Evolutionary conservation across 768 basidiomycete species (phyloP).

Genomic region (Lactarius hengduanensis): DNA sequence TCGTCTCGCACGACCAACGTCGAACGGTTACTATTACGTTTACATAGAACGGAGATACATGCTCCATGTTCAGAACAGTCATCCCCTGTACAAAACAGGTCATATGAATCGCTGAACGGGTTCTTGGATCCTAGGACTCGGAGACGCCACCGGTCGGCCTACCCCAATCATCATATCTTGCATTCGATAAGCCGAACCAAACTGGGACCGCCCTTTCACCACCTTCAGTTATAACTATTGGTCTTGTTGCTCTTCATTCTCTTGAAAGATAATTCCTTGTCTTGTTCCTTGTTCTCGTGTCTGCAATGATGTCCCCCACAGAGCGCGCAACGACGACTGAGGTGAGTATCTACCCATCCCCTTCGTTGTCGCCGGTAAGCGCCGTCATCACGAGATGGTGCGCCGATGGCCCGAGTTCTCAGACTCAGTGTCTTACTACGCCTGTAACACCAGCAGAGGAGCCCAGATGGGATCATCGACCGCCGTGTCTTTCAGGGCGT

Average conservation of each 20-base stretch:
- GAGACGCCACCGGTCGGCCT: not conserved
- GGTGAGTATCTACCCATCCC: not conserved
- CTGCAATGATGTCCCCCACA: not conserved
- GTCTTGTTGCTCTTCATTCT: not conserved
- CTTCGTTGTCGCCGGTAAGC: not conserved
- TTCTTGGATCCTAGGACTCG: not conserved
- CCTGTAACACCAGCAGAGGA: too few species aligned
- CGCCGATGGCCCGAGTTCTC: not conserved
- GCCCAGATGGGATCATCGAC: conserved; percentile 13
- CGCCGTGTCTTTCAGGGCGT: conserved; percentile 17
- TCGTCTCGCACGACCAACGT: too few species aligned
- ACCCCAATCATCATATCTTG: not conserved
- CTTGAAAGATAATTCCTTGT: not conserved
- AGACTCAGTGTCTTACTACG: not conserved
- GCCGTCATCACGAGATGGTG: not conserved
- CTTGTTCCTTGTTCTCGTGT: not conserved
- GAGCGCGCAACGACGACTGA: not conserved
- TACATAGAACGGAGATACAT: conserved; percentile 7
- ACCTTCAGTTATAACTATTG: not conserved
- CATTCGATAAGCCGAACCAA: not conserved
- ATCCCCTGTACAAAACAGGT: conserved; percentile 12
- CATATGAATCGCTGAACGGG: conserved; percentile 16
- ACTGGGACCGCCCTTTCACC: not conserved
- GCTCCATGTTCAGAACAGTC: conserved; percentile 7
- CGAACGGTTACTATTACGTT: conserved; percentile 3